Conservation (phyloP, 164 flowering plant species). For the Chloranthus sessilifolius region DNA sequence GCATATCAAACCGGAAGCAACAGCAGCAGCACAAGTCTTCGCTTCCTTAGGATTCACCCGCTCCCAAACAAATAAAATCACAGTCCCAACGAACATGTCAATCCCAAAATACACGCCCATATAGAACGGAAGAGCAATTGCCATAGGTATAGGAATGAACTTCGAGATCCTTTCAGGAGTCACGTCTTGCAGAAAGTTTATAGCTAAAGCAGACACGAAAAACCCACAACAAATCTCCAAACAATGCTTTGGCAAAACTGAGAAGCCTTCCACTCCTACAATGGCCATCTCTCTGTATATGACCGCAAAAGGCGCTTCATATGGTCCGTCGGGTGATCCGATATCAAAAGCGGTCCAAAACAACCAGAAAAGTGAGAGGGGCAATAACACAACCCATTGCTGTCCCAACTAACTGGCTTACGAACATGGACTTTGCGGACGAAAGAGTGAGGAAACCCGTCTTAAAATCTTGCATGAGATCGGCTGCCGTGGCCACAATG, state of each 20-base stretch:
- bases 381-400: constrained; percentile 95
- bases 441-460: constrained; percentile 93
- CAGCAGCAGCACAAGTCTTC: background rate
- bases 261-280: constrained; percentile 3
- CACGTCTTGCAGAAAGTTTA: constrained; percentile 1
- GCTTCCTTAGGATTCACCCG: background rate
- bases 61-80: constrained; percentile 7
- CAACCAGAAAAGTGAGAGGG: constrained; percentile 91
- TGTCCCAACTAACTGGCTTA: constrained; percentile 87
- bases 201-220: constrained; percentile 1
- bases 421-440: constrained; percentile 92
- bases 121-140: constrained; percentile 2
- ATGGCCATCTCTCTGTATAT: constrained; percentile 6
- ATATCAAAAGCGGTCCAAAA: constrained; percentile 87
- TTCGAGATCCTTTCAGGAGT: background rate
- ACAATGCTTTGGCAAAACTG: constrained; percentile 1
- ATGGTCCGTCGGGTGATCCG: constrained; percentile 77
- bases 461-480: constrained; percentile 97
- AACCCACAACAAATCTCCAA: constrained; percentile 7
- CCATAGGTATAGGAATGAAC: constrained; percentile 6
- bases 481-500: constrained; percentile 95
- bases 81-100: constrained; percentile 8
- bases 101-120: constrained; percentile 4
- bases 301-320: constrained; percentile 38
- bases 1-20: constrained; percentile 7